Conservation (phyloP, 2,329 filamentous ascomycete genomes). For the Sclerotinia trifoliorum region DNA sequence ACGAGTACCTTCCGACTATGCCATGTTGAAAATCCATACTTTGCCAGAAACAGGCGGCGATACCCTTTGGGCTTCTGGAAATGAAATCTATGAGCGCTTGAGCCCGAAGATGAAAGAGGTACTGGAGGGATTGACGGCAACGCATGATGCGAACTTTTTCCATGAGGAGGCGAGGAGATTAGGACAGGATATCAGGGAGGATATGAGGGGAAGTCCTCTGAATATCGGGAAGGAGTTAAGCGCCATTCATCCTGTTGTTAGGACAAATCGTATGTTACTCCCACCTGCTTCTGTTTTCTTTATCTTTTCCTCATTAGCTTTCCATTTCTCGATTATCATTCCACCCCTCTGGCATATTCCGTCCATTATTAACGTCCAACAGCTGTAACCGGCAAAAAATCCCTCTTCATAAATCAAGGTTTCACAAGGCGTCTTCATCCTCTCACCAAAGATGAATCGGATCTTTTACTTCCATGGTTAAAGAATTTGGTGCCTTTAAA, state of each 20-base stretch:
- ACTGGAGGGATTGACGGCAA: slow-evolving; percentile 51
- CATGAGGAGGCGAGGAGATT: slow-evolving; percentile 49
- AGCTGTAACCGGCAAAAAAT: slow-evolving; percentile 47
- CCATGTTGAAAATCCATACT: slow-evolving; percentile 51
- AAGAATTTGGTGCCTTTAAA: slow-evolving; percentile 52
- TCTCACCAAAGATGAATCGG: slow-evolving; percentile 53
- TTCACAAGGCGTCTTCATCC: slow-evolving; percentile 38
- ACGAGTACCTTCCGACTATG: slow-evolving; percentile 53
- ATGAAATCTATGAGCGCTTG: slow-evolving; percentile 55
- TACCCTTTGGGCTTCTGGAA: slow-evolving; percentile 50
- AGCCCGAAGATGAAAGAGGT: slow-evolving; percentile 49
- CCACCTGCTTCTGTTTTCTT: too few relatives aligned
- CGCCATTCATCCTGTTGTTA: slow-evolving; percentile 49
- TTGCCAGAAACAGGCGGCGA: slow-evolving; percentile 50
- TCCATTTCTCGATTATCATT: neutral
- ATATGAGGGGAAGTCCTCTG: slow-evolving; percentile 47
- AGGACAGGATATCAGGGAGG: slow-evolving; percentile 43
- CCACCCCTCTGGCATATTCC: neutral
- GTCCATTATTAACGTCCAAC: neutral
- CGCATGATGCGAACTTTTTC: slow-evolving; percentile 51
- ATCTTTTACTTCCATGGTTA: slow-evolving; percentile 38
- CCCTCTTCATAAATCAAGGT: slow-evolving; percentile 48
- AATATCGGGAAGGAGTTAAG: slow-evolving; percentile 31
- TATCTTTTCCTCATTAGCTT: neutral
- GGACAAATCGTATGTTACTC: slow-evolving; percentile 51